A percentile compares a stretch with the other conserved stretches of the same genome.
These are phyloP conservation scores for Phoma herbarum DNA, from an alignment of 2,329 filamentous ascomycete species.

Conservation along the genomic window DNA sequence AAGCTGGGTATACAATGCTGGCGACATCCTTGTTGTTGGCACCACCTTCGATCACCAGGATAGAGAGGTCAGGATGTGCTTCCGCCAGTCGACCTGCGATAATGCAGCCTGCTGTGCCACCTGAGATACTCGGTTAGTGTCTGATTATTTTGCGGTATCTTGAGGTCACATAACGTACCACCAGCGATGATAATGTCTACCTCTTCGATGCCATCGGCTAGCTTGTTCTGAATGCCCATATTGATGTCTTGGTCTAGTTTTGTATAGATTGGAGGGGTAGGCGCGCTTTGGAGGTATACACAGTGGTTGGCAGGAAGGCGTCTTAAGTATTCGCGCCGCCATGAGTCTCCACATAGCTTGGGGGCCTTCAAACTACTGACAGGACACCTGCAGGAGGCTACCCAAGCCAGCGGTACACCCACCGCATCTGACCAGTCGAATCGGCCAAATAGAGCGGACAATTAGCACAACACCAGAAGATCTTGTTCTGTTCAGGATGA, in stretches of 20 bases:
- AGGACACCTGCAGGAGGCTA: constrained; percentile 14
- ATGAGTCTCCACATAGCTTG: constrained; percentile 16
- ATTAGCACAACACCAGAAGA: background rate
- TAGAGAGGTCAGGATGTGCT: constrained; percentile 59
- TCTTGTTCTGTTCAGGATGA: background rate
- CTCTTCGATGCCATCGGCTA: constrained; percentile 53
- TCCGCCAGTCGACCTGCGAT: constrained; percentile 61
- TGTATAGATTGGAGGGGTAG: background rate
- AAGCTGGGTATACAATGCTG: constrained; percentile 61
- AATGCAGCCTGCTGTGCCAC: constrained; percentile 53
- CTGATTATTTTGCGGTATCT: background rate
- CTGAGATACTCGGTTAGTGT: constrained; percentile 17
- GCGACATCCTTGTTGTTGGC: constrained; percentile 62
- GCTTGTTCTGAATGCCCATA: constrained; percentile 46
- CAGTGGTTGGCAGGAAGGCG: background rate
- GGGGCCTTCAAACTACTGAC: constrained; percentile 17
- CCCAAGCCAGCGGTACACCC: constrained; percentile 14
- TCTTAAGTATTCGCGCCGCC: constrained; percentile 13
- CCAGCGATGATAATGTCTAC: constrained; percentile 64
- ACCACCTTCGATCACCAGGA: constrained; percentile 64
- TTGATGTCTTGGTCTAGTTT: background rate
- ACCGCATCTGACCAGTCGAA: constrained; percentile 4
- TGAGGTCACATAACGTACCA: constrained; percentile 42
- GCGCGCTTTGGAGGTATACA: background rate
- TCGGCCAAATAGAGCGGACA: constrained; percentile 11